Percentiles rank a stretch among this genome's conserved stretches.
These are phyloP conservation scores for Colletotrichum cereale DNA, from an alignment of 2,329 filamentous ascomycete genomes.

Conservation along the genomic window DNA sequence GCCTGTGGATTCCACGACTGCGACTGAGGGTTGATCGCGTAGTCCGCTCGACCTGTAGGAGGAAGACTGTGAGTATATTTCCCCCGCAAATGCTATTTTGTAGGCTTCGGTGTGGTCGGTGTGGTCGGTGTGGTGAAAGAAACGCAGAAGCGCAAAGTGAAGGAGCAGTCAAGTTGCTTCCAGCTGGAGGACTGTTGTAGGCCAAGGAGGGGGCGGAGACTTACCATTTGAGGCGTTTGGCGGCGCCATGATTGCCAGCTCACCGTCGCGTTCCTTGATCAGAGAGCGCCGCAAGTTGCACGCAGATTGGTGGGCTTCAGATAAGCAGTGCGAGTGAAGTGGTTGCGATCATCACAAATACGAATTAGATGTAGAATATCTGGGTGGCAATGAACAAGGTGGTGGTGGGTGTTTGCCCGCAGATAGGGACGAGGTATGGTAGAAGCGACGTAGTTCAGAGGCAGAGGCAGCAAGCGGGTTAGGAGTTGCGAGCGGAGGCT, in stretches of 20 bases:
- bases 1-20: slow-evolving; percentile 39
- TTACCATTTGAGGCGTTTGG: slow-evolving; percentile 40
- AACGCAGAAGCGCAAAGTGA: slow-evolving; percentile 7
- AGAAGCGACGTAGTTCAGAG: neutral
- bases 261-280: neutral
- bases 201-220: neutral
- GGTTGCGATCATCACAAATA: slow-evolving; percentile 38
- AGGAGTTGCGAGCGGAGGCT: neutral
- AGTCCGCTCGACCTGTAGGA: slow-evolving; percentile 33
- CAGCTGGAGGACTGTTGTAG: slow-evolving; percentile 1
- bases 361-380: slow-evolving; percentile 5
- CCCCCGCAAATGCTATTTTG: neutral
- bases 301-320: slow-evolving; percentile 20
- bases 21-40: slow-evolving; percentile 33
- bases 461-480: neutral
- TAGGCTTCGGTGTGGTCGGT: neutral
- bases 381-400: slow-evolving; percentile 2
- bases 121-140: no score
- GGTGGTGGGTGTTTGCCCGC: neutral
- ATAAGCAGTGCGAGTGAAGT: slow-evolving; percentile 15
- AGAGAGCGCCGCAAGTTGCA: neutral
- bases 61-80: slow-evolving; percentile 20
- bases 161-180: slow-evolving; percentile 2
- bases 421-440: slow-evolving; percentile 19
- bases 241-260: slow-evolving; percentile 37